Percentiles rank a stretch among this genome's conserved stretches.
phyloP scores from a whole-genome alignment of 352 stramenopile species.

The Phytophthora sansomeana region DNA sequence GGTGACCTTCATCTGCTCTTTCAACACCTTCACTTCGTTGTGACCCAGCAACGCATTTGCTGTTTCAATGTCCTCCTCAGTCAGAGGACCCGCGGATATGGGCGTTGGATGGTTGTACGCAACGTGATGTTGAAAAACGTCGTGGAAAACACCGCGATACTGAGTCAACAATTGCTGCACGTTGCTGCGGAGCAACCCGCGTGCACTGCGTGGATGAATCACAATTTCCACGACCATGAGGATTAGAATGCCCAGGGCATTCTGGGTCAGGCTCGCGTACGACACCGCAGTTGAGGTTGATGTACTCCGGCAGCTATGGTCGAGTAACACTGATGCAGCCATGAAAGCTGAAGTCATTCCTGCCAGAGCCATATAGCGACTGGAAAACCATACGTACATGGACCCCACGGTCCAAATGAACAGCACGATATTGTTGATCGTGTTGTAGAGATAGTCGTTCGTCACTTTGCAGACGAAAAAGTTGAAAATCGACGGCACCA shows the following conservation, averaged over 20 bases:
- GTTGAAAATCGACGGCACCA: slow-evolving; percentile 78
- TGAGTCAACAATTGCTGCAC: slow-evolving; percentile 60
- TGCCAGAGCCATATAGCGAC: slow-evolving; percentile 56
- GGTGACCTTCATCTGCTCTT: slow-evolving; percentile 44
- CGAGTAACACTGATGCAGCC: slow-evolving; percentile 65
- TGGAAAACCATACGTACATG: slow-evolving; percentile 82
- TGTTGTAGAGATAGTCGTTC: slow-evolving; percentile 55
- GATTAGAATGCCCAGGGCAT: slow-evolving; percentile 74
- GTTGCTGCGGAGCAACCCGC: slow-evolving; percentile 63
- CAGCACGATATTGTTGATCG: slow-evolving; percentile 71
- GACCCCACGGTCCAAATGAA: slow-evolving; percentile 72
- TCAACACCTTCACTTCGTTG: slow-evolving; percentile 47
- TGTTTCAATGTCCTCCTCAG: slow-evolving; percentile 39
- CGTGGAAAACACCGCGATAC: slow-evolving; percentile 52
- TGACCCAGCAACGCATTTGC: slow-evolving; percentile 39
- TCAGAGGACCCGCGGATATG: slow-evolving; percentile 10
- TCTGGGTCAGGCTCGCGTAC: slow-evolving; percentile 76
- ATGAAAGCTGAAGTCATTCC: slow-evolving; percentile 80
- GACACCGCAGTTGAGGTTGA: slow-evolving; percentile 49
- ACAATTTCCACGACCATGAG: slow-evolving; percentile 71
- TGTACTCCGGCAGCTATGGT: slow-evolving; percentile 51
- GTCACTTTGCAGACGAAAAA: slow-evolving; percentile 79
- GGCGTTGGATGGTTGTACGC: slow-evolving; percentile 33
- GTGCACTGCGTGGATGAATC: slow-evolving; percentile 62
- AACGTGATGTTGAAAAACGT: slow-evolving; percentile 73